phyloP scores from a whole-genome alignment of 129 eudicot genomes.

The Pittosporum tobira region DNA sequence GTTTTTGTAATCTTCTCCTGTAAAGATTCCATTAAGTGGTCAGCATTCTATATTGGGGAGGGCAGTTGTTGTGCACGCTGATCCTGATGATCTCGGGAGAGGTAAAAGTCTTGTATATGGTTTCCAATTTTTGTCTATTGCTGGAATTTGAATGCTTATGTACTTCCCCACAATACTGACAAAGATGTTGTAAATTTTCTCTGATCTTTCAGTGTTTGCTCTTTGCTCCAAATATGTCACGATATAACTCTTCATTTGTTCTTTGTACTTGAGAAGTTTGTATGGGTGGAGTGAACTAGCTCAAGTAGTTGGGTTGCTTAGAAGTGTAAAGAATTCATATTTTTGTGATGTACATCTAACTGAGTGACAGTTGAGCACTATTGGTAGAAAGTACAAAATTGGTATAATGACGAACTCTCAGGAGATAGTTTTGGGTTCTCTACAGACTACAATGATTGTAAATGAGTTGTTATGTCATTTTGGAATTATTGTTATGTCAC shows the following conservation, averaged over 20 bases:
- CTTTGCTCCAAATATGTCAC: neutral
- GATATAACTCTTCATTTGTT: neutral
- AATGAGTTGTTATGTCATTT: neutral
- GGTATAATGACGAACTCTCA: no score
- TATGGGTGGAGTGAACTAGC: neutral
- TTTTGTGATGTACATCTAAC: neutral
- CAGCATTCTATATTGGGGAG: conserved; percentile 84
- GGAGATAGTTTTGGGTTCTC: neutral
- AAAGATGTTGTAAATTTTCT: neutral
- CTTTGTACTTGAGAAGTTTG: no score
- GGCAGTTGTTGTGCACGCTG: conserved; percentile 97
- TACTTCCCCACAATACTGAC: no score
- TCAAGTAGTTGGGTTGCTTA: neutral
- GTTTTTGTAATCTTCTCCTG: conserved; percentile 1
- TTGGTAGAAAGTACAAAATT: neutral
- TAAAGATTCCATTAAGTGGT: conserved; percentile 78
- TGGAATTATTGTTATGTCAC: no score
- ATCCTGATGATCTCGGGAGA: conserved; percentile 96
- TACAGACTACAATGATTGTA: no score
- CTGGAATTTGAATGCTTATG: no score
- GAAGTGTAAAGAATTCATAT: no score
- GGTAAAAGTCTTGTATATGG: conserved; percentile 29
- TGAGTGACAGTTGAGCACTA: neutral
- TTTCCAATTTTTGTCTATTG: neutral
- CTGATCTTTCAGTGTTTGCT: neutral